Conservation (phyloP, 2,329 filamentous ascomycete genomes). For the Aspergillus spinulosporus region DNA sequence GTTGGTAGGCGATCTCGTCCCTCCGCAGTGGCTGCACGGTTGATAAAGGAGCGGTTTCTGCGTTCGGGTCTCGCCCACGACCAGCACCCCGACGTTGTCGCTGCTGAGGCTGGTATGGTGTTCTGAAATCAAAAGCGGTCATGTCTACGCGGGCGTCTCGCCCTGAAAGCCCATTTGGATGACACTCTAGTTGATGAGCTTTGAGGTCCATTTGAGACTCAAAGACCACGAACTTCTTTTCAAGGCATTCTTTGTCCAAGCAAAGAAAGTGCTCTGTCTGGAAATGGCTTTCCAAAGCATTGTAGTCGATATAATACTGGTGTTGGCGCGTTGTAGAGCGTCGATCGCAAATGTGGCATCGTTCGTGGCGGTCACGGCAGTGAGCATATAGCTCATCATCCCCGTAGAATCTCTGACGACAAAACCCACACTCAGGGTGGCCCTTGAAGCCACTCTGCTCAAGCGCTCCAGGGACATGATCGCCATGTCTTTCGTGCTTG, state of each 20-base stretch:
- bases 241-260: constrained; percentile 79
- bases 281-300: constrained; percentile 83
- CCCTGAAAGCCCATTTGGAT: constrained; percentile 77
- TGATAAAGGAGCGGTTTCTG: constrained; percentile 72
- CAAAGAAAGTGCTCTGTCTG: constrained; percentile 84
- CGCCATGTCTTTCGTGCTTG: constrained; percentile 85
- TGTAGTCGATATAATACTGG: constrained; percentile 89
- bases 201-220: constrained; percentile 93
- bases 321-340: constrained; percentile 63
- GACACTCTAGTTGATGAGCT: constrained; percentile 82
- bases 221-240: constrained; percentile 98
- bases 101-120: constrained; percentile 66
- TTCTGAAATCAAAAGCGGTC: constrained; percentile 76
- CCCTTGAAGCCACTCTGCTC: constrained; percentile 97
- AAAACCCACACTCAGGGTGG: constrained; percentile 93
- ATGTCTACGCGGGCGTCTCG: constrained; percentile 88
- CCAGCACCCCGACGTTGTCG: constrained; percentile 61
- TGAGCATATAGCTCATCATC: constrained; percentile 93
- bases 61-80: constrained; percentile 81
- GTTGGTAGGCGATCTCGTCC: constrained; percentile 87
- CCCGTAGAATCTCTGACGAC: constrained; percentile 87
- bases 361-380: constrained; percentile 89
- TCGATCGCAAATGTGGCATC: constrained; percentile 91
- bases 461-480: constrained; percentile 82
- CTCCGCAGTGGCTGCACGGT: constrained; percentile 78